phyloP scores from a whole-genome alignment of 768 basidiomycete genomes.

The Amanita polypyramis region DNA sequence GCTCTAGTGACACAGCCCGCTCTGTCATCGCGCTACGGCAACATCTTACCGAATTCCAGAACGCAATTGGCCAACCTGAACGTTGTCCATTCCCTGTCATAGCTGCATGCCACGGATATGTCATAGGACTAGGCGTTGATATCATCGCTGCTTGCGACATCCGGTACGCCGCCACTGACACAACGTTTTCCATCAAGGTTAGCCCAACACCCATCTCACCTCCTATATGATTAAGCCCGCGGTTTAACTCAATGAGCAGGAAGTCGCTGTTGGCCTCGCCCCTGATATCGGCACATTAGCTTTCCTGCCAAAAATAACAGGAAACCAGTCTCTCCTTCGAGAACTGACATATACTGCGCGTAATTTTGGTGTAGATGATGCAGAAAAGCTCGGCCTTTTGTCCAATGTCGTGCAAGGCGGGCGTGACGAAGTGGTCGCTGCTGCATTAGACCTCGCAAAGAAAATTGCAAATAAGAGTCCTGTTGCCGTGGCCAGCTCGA shows the following conservation, averaged over 20 bases:
- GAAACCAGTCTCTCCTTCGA: constrained; percentile 58
- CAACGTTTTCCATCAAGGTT: constrained; percentile 67
- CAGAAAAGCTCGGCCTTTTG: constrained; percentile 59
- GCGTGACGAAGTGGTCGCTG: constrained; percentile 50
- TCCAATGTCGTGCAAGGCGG: constrained; percentile 63
- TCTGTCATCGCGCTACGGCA: constrained; percentile 37
- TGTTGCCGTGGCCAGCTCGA: constrained; percentile 66
- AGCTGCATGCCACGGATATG: constrained; percentile 66
- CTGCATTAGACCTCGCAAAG: constrained; percentile 55
- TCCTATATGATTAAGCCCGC: background rate
- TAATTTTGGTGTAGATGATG: constrained; percentile 60
- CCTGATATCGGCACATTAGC: constrained; percentile 85
- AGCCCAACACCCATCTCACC: constrained; percentile 8
- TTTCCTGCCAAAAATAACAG: constrained; percentile 66
- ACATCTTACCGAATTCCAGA: constrained; percentile 53
- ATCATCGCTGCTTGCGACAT: constrained; percentile 70
- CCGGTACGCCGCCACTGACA: constrained; percentile 54
- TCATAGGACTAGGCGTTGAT: constrained; percentile 73
- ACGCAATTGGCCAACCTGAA: constrained; percentile 56
- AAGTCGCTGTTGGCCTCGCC: constrained; percentile 80
- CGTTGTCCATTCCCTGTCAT: constrained; percentile 73
- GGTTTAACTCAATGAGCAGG: no score
- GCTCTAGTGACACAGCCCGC: constrained; percentile 38
- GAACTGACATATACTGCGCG: constrained; percentile 74
- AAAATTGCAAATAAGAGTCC: constrained; percentile 70